phyloP scores from a whole-genome alignment of 441 rosid genomes.

The Biscutella auriculata region DNA sequence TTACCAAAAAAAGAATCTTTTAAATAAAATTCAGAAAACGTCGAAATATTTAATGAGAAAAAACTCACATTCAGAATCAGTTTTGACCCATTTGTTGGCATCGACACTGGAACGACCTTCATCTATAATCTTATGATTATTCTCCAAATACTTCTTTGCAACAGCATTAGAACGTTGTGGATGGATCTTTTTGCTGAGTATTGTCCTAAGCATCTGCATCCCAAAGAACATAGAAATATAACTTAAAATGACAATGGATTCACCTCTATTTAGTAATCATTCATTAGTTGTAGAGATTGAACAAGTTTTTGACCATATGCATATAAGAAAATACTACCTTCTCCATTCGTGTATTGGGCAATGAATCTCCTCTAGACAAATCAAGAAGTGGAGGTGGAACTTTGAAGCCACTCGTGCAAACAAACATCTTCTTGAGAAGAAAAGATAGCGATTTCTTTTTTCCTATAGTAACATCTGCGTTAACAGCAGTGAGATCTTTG shows the following conservation, averaged over 20 bases:
- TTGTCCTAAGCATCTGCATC: conserved; percentile 20
- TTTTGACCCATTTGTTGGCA: too few relatives aligned
- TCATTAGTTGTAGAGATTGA: background rate
- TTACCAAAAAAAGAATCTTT: too few relatives aligned
- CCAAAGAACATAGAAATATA: background rate
- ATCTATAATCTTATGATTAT: conserved; percentile 10
- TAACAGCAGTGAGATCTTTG: conserved; percentile 15
- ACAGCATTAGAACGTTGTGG: conserved; percentile 22
- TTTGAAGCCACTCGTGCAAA: conserved; percentile 25
- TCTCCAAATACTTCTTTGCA: conserved; percentile 24
- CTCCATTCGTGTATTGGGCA: conserved; percentile 19
- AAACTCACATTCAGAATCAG: too few relatives aligned
- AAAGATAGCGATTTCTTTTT: conserved; percentile 23
- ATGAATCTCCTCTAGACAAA: conserved; percentile 16
- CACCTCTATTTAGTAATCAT: too few relatives aligned
- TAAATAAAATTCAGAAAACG: too few relatives aligned
- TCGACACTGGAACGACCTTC: conserved; percentile 20
- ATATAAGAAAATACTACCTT: conserved; percentile 13
- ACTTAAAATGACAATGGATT: too few relatives aligned
- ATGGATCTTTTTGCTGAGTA: conserved; percentile 24
- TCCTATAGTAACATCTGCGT: conserved; percentile 2
- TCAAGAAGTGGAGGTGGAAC: conserved; percentile 23
- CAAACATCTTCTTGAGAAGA: conserved; percentile 26
- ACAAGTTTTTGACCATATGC: background rate
- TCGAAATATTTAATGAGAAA: too few relatives aligned